A percentile compares a stretch with the other conserved stretches of the same genome.
These are phyloP conservation scores for Eimeria brunetti DNA, from an alignment of 169 alveolate species.

Conservation along the genomic window DNA sequence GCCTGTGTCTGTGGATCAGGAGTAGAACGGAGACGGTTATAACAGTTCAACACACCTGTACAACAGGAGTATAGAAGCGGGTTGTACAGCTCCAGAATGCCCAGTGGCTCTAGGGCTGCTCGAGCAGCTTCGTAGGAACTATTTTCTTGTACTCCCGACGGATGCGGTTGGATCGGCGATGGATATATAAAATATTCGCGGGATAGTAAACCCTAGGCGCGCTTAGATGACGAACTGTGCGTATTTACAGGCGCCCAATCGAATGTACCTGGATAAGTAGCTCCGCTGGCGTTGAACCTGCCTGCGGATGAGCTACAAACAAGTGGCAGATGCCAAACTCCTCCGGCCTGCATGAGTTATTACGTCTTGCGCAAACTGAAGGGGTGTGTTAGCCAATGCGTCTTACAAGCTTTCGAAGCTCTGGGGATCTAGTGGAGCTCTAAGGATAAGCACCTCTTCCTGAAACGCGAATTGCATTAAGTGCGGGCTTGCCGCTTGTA, in stretches of 20 bases:
- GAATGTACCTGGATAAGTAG: slow-evolving; percentile 14
- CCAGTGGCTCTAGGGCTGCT: slow-evolving; percentile 31
- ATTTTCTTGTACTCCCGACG: background rate
- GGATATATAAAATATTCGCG: slow-evolving; percentile 28
- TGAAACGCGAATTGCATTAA: background rate
- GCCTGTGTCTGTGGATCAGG: background rate
- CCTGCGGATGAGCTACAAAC: slow-evolving; percentile 53
- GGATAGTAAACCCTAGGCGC: slow-evolving; percentile 6
- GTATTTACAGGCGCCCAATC: background rate
- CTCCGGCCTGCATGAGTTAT: slow-evolving; percentile 1
- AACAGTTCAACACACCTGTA: background rate
- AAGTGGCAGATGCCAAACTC: slow-evolving; percentile 24
- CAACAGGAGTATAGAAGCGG: slow-evolving; percentile 56
- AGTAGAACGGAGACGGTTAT: too few species aligned
- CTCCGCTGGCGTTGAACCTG: slow-evolving; percentile 30
- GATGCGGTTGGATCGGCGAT: background rate
- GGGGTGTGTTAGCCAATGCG: background rate
- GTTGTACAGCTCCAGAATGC: slow-evolving; percentile 19
- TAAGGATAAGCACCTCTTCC: slow-evolving; percentile 56
- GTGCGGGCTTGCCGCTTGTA: background rate
- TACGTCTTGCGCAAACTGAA: background rate
- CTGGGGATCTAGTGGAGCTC: slow-evolving; percentile 48
- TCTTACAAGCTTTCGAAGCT: slow-evolving; percentile 37
- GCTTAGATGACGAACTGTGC: background rate
- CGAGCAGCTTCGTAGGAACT: slow-evolving; percentile 5